Conservation (phyloP, 805 yeast species). For the Candida ovalis region DNA sequence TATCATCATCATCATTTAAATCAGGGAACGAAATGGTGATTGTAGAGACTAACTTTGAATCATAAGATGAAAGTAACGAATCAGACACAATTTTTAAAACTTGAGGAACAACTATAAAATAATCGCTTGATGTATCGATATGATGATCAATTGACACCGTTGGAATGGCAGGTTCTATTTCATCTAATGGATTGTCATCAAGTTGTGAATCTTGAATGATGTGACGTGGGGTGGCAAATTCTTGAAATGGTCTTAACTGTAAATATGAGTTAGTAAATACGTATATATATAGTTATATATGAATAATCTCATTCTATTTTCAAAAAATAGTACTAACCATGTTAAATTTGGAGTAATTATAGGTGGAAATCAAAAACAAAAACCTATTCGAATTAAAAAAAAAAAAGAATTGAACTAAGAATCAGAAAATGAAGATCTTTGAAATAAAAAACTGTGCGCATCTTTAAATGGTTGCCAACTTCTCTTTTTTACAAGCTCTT, state of each 20-base stretch:
- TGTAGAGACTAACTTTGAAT: conserved; percentile 13
- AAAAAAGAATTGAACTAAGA: too few species aligned
- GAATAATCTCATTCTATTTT: too few species aligned
- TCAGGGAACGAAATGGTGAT: conserved; percentile 12
- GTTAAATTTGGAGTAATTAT: too few species aligned
- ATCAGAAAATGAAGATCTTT: too few species aligned
- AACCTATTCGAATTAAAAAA: too few species aligned
- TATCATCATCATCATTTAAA: neutral
- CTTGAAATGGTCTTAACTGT: conserved; percentile 48
- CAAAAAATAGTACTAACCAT: too few species aligned
- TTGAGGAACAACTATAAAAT: conserved; percentile 31
- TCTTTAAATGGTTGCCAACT: too few species aligned
- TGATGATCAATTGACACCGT: conserved; percentile 22
- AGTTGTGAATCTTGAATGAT: conserved; percentile 36
- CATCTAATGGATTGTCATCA: conserved; percentile 20
- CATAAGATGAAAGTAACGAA: conserved; percentile 12
- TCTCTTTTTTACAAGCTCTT: too few species aligned
- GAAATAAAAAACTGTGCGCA: too few species aligned
- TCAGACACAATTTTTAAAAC: conserved; percentile 23
- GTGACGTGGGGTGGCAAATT: conserved; percentile 44
- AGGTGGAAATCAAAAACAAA: too few species aligned
- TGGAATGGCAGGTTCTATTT: conserved; percentile 26
- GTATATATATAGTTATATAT: neutral
- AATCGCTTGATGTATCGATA: conserved; percentile 15
- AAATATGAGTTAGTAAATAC: neutral